Base-by-base conservation (phyloP, 129 eudicot species). In the Glebionis coronaria region DNA sequence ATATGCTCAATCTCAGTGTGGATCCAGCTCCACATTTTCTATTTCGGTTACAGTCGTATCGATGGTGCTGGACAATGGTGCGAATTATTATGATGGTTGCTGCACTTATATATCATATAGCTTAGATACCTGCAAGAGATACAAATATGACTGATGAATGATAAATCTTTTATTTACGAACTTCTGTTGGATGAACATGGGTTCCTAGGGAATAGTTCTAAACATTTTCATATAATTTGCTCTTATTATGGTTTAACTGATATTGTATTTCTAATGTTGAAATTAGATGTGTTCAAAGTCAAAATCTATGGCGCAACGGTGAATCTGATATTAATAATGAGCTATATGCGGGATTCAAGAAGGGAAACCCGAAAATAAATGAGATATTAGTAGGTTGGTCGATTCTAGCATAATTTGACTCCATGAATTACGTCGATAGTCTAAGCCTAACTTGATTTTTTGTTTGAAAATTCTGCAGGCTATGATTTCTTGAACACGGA, bases 401-500 rank as follows among this genome's bases (percentile, higher is more conserved):
- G n/a, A n/a, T n/a, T n/a, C n/a, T n/a, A n/a, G n/a, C n/a, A n/a
- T n/a, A n/a, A n/a, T n/a, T n/a, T n/a, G n/a, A n/a, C n/a, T n/a
- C n/a, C n/a, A n/a, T n/a, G n/a, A n/a, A n/a, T n/a, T n/a, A n/a
- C n/a, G n/a, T n/a, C n/a, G n/a, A n/a, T n/a, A n/a, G n/a, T n/a
- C n/a, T n/a, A n/a, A n/a, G n/a, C n/a, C n/a, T n/a, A n/a, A 14
- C 45, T 73, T 54, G n/a, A 59, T 29, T 67, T 61, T 63, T 49
- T 57, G 25, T 69, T 56, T 21, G 14, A 9, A 15, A 20, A 57
- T 47, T 81, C 27, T 42, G 49, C 89, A 91, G 97, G 90, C 23
- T 91, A 87, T 65, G 96, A 91, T 88, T 82, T 91, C 64, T 58
- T 80, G 76, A 91, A 91, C 73, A 71, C 97, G n/a, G 69, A 85